These are phyloP conservation scores for Syzygium malaccense DNA, from an alignment of 441 rosid species.

Conservation along the genomic window DNA sequence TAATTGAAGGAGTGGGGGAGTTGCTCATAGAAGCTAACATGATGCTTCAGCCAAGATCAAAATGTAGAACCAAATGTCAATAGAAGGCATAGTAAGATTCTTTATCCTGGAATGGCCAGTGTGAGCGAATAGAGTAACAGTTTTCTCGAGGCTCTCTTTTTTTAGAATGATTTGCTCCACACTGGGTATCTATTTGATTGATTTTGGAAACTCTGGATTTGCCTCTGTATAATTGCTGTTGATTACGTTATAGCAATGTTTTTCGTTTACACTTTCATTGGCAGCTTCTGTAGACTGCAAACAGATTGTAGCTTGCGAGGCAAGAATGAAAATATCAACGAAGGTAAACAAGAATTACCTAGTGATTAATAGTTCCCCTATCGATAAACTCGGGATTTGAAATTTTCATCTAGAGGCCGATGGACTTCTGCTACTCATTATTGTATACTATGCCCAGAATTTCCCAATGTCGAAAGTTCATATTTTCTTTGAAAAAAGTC, in stretches of 20 bases:
- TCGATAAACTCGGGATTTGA: background rate
- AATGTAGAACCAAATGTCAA: background rate
- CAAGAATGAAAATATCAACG: background rate
- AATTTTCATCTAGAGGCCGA: background rate
- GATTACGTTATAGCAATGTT: background rate
- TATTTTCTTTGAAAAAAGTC: background rate
- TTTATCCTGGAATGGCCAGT: background rate
- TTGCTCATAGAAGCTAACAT: background rate
- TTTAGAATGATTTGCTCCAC: background rate
- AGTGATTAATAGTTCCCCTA: background rate
- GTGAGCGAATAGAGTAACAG: background rate
- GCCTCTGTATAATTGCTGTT: background rate
- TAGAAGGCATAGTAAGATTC: background rate
- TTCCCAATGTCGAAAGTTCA: background rate
- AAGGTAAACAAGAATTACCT: background rate
- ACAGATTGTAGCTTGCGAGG: background rate
- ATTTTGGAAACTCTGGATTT: background rate
- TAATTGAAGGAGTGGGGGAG: background rate
- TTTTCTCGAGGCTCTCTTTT: slow-evolving; percentile 5
- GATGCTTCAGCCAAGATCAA: background rate
- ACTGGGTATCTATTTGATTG: background rate
- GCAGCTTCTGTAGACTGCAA: background rate
- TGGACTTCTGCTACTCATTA: background rate
- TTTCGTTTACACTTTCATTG: too few species aligned
- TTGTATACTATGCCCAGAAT: background rate